Base-by-base conservation (phyloP, 164 flowering plant species). In the Protea cynaroides region DNA sequence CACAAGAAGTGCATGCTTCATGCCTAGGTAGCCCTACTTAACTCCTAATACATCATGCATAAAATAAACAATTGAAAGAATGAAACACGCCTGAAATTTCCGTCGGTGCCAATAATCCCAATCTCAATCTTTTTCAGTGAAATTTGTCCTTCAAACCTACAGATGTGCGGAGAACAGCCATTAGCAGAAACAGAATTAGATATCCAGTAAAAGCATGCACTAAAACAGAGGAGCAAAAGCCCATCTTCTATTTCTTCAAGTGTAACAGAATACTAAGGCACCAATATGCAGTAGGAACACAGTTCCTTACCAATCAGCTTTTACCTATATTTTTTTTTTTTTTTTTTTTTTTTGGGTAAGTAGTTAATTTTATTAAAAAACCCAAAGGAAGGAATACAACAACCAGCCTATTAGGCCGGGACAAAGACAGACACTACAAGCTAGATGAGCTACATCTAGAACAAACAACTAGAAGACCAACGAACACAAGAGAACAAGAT, bases 71-170 rank as follows among this genome's bases (percentile, higher is more conserved):
- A 11, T 15, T 44, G 51, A 19, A n/a, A 43, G 22, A 59, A 69
- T 36, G 24, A 40, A 25, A 47, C 76, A 66, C 75, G 66, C 99
- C 89, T 91, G 88, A 94, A 94, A 58, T 65, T 80, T 73, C 62
- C 81, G 77, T 92, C 96, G 1, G 77, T 73, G 29, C 96, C 86
- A 72, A 91, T 91, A 50, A 91, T 87, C 7, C 97, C 99, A 65
- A 94, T 94, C 78, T 94, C 99, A 60, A 94, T 94, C 65, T 94
- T 94, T 73, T 89, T 94, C 38, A 88, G 79, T 8, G 99, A 91
- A 54, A 94, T 94, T 53, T 94, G 97, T 56, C 99, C 99, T 76
- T 94, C 99, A 69, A 94, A 94, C 57, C 99, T 94, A 74, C 61
- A 62, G 50, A 65, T 23, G 57, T 47, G 47, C 8, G 58, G 23